phyloP scores from a whole-genome alignment of 176 grass and related monocot species.

The Rhynchospora pubera region DNA sequence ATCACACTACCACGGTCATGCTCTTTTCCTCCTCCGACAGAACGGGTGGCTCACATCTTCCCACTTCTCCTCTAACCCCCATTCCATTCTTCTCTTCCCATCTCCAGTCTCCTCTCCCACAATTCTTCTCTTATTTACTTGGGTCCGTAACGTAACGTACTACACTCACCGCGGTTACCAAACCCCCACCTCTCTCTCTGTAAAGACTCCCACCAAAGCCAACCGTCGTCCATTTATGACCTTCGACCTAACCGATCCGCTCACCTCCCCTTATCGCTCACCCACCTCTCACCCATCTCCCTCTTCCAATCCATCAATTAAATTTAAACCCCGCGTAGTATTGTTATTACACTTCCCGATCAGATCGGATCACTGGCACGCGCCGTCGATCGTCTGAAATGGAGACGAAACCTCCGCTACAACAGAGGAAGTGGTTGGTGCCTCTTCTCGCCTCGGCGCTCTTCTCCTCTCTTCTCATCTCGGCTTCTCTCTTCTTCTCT shows the following conservation, averaged over 20 bases:
- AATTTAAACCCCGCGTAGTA: background rate
- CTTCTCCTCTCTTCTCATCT: slow-evolving; percentile 64
- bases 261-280: background rate
- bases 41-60: slow-evolving; percentile 26
- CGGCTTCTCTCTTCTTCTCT: slow-evolving; percentile 61
- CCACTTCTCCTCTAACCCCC: background rate
- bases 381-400: slow-evolving; percentile 30
- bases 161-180: slow-evolving; percentile 8
- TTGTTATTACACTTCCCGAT: background rate
- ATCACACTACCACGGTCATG: background rate
- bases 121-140: background rate
- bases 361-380: slow-evolving; percentile 44
- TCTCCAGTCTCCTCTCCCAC: background rate
- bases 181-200: slow-evolving; percentile 8
- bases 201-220: background rate
- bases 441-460: slow-evolving; percentile 67
- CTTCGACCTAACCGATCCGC: slow-evolving; percentile 19
- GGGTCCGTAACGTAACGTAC: background rate
- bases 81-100: background rate
- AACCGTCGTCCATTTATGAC: slow-evolving; percentile 12
- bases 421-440: slow-evolving; percentile 65
- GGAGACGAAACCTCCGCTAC: slow-evolving; percentile 24
- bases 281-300: background rate
- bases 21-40: slow-evolving; percentile 7
- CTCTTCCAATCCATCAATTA: background rate